Percentiles rank a stretch among this genome's conserved stretches.
Conservation (phyloP, 2,329 filamentous ascomycete species). For the Elsinoe australis region DNA sequence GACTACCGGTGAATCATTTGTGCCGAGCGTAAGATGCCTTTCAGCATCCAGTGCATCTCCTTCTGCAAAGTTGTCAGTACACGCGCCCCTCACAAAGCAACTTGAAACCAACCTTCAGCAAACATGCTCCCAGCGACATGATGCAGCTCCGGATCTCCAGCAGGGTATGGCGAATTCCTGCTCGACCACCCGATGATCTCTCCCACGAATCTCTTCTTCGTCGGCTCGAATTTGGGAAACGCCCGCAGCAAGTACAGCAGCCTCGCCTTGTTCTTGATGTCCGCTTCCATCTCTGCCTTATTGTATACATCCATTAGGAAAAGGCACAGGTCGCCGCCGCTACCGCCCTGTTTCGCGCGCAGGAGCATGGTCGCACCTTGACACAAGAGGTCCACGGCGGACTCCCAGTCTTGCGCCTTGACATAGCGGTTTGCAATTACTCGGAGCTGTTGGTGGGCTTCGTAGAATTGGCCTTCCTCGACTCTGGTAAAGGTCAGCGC, state of each 20-base stretch:
- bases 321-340: conserved; percentile 80
- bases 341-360: conserved; percentile 86
- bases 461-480: conserved; percentile 86
- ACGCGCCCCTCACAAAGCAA: neutral
- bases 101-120: conserved; percentile 55
- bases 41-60: conserved; percentile 91
- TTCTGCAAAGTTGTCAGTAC: conserved; percentile 40
- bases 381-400: conserved; percentile 79
- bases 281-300: conserved; percentile 71
- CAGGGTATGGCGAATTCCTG: conserved; percentile 77
- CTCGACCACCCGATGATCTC: conserved; percentile 86
- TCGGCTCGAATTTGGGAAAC: conserved; percentile 78
- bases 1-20: conserved; percentile 74
- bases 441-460: conserved; percentile 96
- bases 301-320: conserved; percentile 86
- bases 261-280: conserved; percentile 63
- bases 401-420: conserved; percentile 74
- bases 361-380: conserved; percentile 78
- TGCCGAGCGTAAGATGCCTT: conserved; percentile 79
- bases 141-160: conserved; percentile 89
- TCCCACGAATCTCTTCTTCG: conserved; percentile 81
- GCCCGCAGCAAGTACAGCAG: conserved; percentile 71
- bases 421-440: conserved; percentile 91
- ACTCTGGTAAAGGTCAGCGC: conserved; percentile 47
- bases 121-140: conserved; percentile 82